These are phyloP conservation scores for Cladosporium sp. DNA, from an alignment of 2,329 filamentous ascomycete genomes.

Conservation along the genomic window DNA sequence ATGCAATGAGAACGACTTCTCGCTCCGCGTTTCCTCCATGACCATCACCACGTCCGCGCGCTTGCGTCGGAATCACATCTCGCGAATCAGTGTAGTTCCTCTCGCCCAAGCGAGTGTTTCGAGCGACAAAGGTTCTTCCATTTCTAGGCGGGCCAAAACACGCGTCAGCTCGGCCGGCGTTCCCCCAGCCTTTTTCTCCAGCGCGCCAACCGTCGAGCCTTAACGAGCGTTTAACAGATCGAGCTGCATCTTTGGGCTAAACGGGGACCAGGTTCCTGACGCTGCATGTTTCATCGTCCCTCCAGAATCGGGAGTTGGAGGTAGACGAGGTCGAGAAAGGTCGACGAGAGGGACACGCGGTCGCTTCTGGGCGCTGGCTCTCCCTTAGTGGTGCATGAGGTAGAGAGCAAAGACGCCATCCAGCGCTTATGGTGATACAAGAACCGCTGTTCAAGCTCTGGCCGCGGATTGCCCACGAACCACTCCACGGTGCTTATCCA, in stretches of 20 bases:
- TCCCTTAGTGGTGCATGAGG: slow-evolving; percentile 2
- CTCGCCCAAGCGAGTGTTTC: background rate
- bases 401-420: background rate
- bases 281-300: slow-evolving; percentile 5
- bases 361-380: background rate
- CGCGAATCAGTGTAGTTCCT: too few species aligned
- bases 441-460: background rate
- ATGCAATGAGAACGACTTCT: too few species aligned
- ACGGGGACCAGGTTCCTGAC: too few species aligned
- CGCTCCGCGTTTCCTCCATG: too few species aligned
- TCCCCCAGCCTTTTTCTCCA: slow-evolving; percentile 9
- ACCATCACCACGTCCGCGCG: too few species aligned
- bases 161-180: slow-evolving; percentile 10
- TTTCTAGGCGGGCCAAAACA: background rate
- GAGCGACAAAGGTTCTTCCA: background rate
- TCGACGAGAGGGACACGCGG: background rate
- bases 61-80: background rate
- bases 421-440: slow-evolving; percentile 7
- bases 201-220: too few species aligned
- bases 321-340: too few species aligned
- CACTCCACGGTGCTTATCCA: background rate
- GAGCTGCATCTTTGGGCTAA: too few species aligned
- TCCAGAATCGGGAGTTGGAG: too few species aligned
- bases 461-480: background rate
- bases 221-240: too few species aligned